Evolutionary conservation across 2,329 filamentous ascomycete species (phyloP).

Genomic region (Teratosphaeria epicoccoides): DNA sequence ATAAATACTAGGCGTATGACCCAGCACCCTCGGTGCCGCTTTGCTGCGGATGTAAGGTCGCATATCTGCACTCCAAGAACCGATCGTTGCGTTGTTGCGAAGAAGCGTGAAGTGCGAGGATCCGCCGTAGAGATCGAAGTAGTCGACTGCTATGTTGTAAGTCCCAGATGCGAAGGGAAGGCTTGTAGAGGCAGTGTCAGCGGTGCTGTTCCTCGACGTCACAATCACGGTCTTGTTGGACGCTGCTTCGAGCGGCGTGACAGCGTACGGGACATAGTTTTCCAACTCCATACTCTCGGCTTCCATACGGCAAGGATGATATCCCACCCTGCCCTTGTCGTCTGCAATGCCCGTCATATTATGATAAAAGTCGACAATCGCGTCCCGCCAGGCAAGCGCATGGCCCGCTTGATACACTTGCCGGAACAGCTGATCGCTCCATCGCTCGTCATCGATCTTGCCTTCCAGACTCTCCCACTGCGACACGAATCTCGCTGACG

Average conservation of each 20-base stretch:
- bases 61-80: slow-evolving; percentile 43
- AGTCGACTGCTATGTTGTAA: slow-evolving; percentile 57
- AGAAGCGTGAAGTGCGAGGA: slow-evolving; percentile 45
- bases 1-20: slow-evolving; percentile 47
- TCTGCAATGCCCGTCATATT: slow-evolving; percentile 53
- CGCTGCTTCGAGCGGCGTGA: slow-evolving; percentile 51
- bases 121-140: slow-evolving; percentile 53
- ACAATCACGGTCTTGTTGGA: slow-evolving; percentile 47
- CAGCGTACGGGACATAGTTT: slow-evolving; percentile 45
- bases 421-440: slow-evolving; percentile 47
- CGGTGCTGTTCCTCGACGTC: slow-evolving; percentile 42
- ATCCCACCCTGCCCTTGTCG: slow-evolving; percentile 43
- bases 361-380: slow-evolving; percentile 54
- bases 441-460: slow-evolving; percentile 51
- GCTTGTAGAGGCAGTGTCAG: slow-evolving; percentile 38
- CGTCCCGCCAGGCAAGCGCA: slow-evolving; percentile 59
- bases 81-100: slow-evolving; percentile 44
- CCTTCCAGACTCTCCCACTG: slow-evolving; percentile 46
- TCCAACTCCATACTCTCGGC: slow-evolving; percentile 54
- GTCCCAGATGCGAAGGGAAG: slow-evolving; percentile 41
- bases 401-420: slow-evolving; percentile 59
- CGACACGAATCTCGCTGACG: slow-evolving; percentile 37
- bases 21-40: slow-evolving; percentile 45
- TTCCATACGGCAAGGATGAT: slow-evolving; percentile 57
- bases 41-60: slow-evolving; percentile 25